phyloP scores from a whole-genome alignment of 345 rosid genomes.

The Lepidium sativum region DNA sequence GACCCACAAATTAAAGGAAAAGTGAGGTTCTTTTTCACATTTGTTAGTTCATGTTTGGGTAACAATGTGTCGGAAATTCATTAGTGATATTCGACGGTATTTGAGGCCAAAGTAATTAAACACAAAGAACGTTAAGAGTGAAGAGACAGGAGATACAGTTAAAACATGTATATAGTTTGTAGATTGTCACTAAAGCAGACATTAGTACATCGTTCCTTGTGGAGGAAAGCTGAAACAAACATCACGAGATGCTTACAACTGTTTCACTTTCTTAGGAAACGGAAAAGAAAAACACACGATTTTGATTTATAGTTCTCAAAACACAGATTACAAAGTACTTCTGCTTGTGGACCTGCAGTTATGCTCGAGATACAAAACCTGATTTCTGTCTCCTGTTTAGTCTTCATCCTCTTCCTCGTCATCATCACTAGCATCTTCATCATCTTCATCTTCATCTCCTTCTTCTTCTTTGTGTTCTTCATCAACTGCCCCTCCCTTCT shows the following conservation, averaged over 20 bases:
- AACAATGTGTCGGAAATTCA: neutral
- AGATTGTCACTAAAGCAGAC: slow-evolving; percentile 1
- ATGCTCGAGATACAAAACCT: neutral
- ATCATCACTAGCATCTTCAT: neutral
- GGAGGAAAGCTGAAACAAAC: slow-evolving; percentile 7
- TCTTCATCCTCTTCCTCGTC: slow-evolving; percentile 24
- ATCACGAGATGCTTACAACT: neutral
- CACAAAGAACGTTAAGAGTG: no score
- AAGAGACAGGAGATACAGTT: neutral
- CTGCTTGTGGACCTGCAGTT: slow-evolving; percentile 2
- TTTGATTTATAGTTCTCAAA: slow-evolving; percentile 4
- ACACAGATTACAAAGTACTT: slow-evolving; percentile 17
- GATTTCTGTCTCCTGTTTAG: neutral
- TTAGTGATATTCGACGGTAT: neutral
- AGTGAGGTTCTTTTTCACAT: neutral
- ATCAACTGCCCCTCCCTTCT: slow-evolving; percentile 17
- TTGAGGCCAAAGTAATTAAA: neutral
- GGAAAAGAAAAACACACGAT: neutral
- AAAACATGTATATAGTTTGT: neutral
- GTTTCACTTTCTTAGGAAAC: slow-evolving; percentile 13
- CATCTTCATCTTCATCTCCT: neutral
- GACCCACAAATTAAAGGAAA: neutral
- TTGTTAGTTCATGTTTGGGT: neutral
- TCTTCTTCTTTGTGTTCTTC: slow-evolving; percentile 6
- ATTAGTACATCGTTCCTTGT: neutral